Evolutionary conservation across 148 eudicot species (phyloP).

Genomic region (Diospyros lotus): DNA sequence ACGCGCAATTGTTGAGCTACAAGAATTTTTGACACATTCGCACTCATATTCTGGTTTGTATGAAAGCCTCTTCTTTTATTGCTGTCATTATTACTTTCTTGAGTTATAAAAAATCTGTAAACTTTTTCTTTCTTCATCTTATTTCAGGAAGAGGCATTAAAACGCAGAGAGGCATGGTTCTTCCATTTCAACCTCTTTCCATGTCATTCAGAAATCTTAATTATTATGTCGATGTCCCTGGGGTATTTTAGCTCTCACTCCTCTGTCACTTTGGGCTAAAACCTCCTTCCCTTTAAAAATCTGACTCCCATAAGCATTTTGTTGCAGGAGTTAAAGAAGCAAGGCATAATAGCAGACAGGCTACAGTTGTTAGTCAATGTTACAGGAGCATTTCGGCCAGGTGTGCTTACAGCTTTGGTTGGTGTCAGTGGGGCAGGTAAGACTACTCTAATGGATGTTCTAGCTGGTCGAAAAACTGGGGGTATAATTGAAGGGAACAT

Average conservation of each 20-base stretch:
- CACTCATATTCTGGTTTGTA: slow-evolving; percentile 72
- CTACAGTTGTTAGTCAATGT: slow-evolving; percentile 65
- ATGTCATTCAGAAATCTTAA: slow-evolving; percentile 79
- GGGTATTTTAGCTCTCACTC: slow-evolving; percentile 42
- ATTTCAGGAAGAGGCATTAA: slow-evolving; percentile 49
- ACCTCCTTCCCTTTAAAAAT: too few relatives aligned
- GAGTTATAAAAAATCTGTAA: neutral
- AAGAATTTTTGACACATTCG: slow-evolving; percentile 68
- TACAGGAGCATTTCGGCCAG: slow-evolving; percentile 90
- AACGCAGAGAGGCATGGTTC: slow-evolving; percentile 79
- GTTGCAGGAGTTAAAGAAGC: slow-evolving; percentile 76
- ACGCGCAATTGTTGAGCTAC: slow-evolving; percentile 37
- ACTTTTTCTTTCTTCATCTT: neutral
- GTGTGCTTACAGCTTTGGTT: slow-evolving; percentile 91
- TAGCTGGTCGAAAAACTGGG: slow-evolving; percentile 96
- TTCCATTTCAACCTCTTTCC: slow-evolving; percentile 92
- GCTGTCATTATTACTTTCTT: neutral
- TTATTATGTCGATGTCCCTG: slow-evolving; percentile 78
- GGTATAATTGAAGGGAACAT: slow-evolving; percentile 75
- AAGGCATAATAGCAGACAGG: slow-evolving; percentile 54
- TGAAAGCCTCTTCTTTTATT: neutral
- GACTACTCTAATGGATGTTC: slow-evolving; percentile 98
- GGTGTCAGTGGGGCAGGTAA: slow-evolving; percentile 99
- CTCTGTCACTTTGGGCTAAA: neutral
- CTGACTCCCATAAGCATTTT: too few relatives aligned